Percentiles rank a stretch among this genome's conserved stretches.
Evolutionary conservation across 176 grass and related monocot species (phyloP).

Genomic region (Neostapfia colusana): DNA sequence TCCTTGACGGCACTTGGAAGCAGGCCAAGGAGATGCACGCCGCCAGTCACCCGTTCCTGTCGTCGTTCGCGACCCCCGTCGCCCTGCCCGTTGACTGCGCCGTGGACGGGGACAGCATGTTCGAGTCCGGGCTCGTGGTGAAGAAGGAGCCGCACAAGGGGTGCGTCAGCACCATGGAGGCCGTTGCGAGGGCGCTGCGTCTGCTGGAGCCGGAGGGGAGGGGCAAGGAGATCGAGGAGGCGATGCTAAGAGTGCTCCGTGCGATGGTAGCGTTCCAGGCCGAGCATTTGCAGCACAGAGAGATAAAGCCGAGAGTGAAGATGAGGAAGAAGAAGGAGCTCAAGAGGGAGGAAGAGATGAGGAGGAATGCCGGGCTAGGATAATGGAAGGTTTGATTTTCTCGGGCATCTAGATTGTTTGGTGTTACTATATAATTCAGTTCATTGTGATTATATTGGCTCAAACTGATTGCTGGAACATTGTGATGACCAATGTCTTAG

Average conservation of each 20-base stretch:
- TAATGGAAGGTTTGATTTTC: neutral
- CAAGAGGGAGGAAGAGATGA: slow-evolving; percentile 34
- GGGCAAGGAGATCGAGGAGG: slow-evolving; percentile 54
- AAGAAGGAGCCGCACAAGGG: slow-evolving; percentile 81
- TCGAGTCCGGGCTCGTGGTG: slow-evolving; percentile 72
- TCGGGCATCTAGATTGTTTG: neutral
- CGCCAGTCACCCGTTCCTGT: slow-evolving; percentile 66
- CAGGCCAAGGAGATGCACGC: slow-evolving; percentile 82
- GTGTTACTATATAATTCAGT: neutral
- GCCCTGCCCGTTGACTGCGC: slow-evolving; percentile 54
- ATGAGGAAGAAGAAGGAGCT: slow-evolving; percentile 68
- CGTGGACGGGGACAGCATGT: slow-evolving; percentile 69
- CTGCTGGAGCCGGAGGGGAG: slow-evolving; percentile 61
- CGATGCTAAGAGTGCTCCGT: slow-evolving; percentile 52
- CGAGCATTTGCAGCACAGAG: slow-evolving; percentile 48
- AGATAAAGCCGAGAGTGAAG: slow-evolving; percentile 51
- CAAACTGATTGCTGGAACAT: neutral
- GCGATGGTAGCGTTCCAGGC: slow-evolving; percentile 81
- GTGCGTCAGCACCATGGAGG: slow-evolving; percentile 81
- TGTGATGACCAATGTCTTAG: too few species aligned
- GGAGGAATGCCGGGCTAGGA: neutral
- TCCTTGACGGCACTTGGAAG: slow-evolving; percentile 88
- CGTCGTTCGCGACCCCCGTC: slow-evolving; percentile 48
- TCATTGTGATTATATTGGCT: neutral
- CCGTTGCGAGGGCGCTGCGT: slow-evolving; percentile 71